Base-by-base conservation (phyloP, 2,329 filamentous ascomycete species). In the Penicillium hordei region DNA sequence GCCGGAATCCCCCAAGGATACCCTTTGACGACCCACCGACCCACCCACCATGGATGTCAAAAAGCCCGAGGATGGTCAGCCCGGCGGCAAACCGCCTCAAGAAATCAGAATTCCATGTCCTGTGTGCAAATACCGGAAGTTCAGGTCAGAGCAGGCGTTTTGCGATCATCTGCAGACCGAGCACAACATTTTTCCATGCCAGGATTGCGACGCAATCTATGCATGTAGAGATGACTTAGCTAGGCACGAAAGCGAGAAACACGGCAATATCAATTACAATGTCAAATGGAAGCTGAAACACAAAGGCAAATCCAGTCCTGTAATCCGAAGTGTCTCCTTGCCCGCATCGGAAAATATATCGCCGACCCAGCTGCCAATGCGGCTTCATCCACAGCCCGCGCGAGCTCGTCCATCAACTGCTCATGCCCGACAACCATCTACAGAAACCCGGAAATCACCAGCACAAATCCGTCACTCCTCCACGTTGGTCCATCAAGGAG, bases 181-280 rank as follows among this genome's bases (percentile, higher is more conserved):
- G 1, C 29, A 46, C 13, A 10, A 23, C 7, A 23, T 46, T 5
- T 46, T 33, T 9, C 10, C 29, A 34, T 46, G 44, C 3, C 19
- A 2, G 5, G 12, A 17, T 3, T 46, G 29, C 15, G 44, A 46
- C 4, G 5, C 15, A 17, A 17, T 46, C 2, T 46, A 3, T 21
- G 44, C 29, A 1, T 21, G 7, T 17, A 8, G 0, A 1, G 29
- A 17, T 23, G 44, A 46, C 8, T 17, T 46, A 8, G 4, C 8
- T 23, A 8, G 13, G 4, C 44, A 46, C 19, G 34, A 1, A 21
- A 23, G 1, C 2, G 44, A 34, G 15, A 31, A 3, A 9, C 19
- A 33, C 15, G 5, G 4, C 1, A 46, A 9, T 0, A 4, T 2
- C 4, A 1, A 4, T 5, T 3, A 3, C n/a, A 31, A 15, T 10